Base-by-base conservation (phyloP, 441 rosid species). In the Omphalea diandra region DNA sequence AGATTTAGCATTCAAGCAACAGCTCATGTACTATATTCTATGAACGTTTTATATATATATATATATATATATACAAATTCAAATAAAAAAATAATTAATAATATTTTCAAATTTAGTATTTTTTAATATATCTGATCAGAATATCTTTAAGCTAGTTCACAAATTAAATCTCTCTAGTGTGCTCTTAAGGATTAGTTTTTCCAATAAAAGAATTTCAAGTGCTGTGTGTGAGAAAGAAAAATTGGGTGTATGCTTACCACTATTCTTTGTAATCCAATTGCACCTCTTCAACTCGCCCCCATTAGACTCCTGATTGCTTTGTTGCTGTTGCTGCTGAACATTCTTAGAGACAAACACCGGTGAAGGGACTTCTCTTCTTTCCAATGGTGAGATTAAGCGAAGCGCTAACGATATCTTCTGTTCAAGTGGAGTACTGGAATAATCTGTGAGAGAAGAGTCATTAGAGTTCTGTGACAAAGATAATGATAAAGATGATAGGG, bases 181-280 rank as follows among this genome's bases (percentile, higher is more conserved):
- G n/a, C n/a, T n/a, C n/a, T n/a, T n/a, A n/a, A n/a, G n/a, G n/a
- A n/a, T n/a, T n/a, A n/a, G n/a, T n/a, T n/a, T n/a, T n/a, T n/a
- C n/a, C n/a, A n/a, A n/a, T n/a, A n/a, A n/a, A n/a, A n/a, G n/a
- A n/a, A n/a, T n/a, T n/a, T n/a, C n/a, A n/a, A n/a, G n/a, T n/a
- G n/a, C n/a, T n/a, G n/a, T n/a, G n/a, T n/a, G n/a, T n/a, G n/a
- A n/a, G n/a, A n/a, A n/a, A n/a, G n/a, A n/a, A n/a, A n/a, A n/a
- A n/a, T n/a, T n/a, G n/a, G n/a, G n/a, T n/a, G 17, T 33, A 7
- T n/a, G 8, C 20, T 18, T 87, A 90, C 98, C 98, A 72, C 98
- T 90, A 36, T 83, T 90, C 77, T 90, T 88, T 40, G 98, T 87
- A 49, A 94, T 86, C 98, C 98, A 94, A 17, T 86, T 85, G 82